Base-by-base conservation (phyloP, 2,329 filamentous ascomycete species). In the Amphichorda felina region DNA sequence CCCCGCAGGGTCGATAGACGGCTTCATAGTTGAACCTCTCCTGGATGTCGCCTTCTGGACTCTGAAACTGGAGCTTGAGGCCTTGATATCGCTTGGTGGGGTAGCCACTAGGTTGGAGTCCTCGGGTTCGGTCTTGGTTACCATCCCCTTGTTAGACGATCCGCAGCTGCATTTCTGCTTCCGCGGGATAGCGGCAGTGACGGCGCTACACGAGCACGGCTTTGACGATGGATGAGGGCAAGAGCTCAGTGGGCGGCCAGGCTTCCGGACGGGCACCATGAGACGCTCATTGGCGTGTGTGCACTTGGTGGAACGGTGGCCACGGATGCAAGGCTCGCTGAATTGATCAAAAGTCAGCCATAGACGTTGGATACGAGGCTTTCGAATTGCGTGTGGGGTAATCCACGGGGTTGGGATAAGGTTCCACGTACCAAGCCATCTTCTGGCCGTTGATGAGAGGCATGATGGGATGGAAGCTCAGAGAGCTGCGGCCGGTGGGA, bases 221-320 rank as follows among this genome's bases (percentile, higher is more conserved):
- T 70, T 70, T 34, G 72, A 73, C 21, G 68, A 64, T 6, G 75
- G 70, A 46, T 83, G 79, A 36, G 79, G 78, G 47, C 79, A 84
- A 36, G 71, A 69, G 53, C 77, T 82, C 37, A 84, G 57, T 8
- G 79, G 80, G 34, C 80, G 68, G 14, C 80, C 80, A 13, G 80
- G 79, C 49, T 83, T 83, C 42, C 79, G 72, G 13, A 85, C 80
- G 16, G 76, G 75, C 4, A 82, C 64, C 66, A 84, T 75, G 24
- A 82, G 60, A 39, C 79, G 72, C 46, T 82, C 78, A 43, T 68
- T 66, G 40, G 66, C 68, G 51, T 85, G 80, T 33, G 71, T 77
- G 55, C 80, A 85, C 63, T 81, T 82, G 35, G 79, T 82, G 21
- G 80, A 84, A 47, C 80, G 75, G 55, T 85, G 80, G 38, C 80